Percentiles rank a stretch among this genome's conserved stretches.
Evolutionary conservation across 495 filamentous ascomycete genomes (phyloP).

Genomic region (Penicillium robsamsonii): DNA sequence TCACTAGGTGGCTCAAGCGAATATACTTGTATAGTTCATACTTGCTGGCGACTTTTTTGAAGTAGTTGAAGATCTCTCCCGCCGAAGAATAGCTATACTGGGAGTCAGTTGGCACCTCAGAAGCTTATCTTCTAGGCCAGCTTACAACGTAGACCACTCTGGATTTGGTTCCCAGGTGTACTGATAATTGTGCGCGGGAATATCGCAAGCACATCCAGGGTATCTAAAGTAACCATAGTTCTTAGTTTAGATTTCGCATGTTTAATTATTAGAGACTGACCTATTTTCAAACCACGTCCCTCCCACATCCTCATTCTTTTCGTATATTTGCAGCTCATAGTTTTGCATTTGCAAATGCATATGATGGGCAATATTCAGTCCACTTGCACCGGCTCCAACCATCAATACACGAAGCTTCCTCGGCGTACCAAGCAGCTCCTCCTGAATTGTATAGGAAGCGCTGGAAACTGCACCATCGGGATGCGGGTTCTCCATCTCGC

Average conservation of each 20-base stretch:
- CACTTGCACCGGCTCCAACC: conserved; percentile 20
- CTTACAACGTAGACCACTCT: conserved; percentile 37
- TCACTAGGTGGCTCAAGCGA: conserved; percentile 27
- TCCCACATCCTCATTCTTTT: conserved; percentile 68
- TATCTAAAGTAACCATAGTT: conserved; percentile 34
- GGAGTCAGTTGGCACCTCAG: no score
- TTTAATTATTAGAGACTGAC: conserved; percentile 17
- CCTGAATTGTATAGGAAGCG: neutral
- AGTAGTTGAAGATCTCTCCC: conserved; percentile 53
- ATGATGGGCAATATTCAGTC: conserved; percentile 1
- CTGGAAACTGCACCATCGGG: no score
- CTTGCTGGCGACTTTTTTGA: conserved; percentile 32
- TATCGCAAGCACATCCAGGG: conserved; percentile 52
- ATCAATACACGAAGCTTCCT: conserved; percentile 11
- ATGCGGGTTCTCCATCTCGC: no score
- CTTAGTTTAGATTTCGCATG: no score
- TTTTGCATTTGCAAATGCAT: conserved; percentile 24
- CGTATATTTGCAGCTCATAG: conserved; percentile 62
- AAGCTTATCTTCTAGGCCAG: no score
- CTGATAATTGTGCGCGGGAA: conserved; percentile 35
- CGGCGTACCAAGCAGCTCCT: neutral
- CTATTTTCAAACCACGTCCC: conserved; percentile 66
- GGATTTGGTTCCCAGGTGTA: conserved; percentile 42
- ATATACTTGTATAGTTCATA: conserved; percentile 28
- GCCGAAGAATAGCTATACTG: conserved; percentile 46